A percentile compares a stretch with the other conserved stretches of the same genome.
Conservation (phyloP, 352 stramenopile species). For the Globisporangium cystogenes region DNA sequence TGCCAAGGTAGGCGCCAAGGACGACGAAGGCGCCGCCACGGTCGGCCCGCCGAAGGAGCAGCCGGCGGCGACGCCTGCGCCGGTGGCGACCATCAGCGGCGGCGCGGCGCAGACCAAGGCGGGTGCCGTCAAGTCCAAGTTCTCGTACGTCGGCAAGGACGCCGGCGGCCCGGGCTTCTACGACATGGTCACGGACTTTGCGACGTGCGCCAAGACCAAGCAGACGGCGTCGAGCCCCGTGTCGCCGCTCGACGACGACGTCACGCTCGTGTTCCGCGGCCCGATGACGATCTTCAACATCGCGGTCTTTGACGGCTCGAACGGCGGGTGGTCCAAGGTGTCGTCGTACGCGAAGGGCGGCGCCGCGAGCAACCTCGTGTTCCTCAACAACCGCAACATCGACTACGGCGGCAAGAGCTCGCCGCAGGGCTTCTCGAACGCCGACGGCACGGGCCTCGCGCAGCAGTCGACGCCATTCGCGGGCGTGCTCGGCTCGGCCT, state of each 20-base stretch:
- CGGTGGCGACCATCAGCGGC: background rate
- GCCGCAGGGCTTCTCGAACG: conserved; percentile 53
- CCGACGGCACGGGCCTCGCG: conserved; percentile 42
- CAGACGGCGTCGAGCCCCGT: conserved; percentile 36
- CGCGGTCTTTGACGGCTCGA: conserved; percentile 55
- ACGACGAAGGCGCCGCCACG: conserved; percentile 3
- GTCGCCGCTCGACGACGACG: conserved; percentile 56
- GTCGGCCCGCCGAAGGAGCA: conserved; percentile 9
- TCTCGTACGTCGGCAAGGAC: conserved; percentile 53
- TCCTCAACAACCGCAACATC: conserved; percentile 82
- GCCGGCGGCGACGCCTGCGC: conserved; percentile 6
- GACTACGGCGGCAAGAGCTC: conserved; percentile 50
- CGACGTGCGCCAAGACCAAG: conserved; percentile 39
- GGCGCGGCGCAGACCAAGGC: conserved; percentile 23
- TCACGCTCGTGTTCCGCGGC: conserved; percentile 62
- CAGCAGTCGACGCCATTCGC: conserved; percentile 33
- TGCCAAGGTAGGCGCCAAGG: background rate
- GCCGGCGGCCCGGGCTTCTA: conserved; percentile 51
- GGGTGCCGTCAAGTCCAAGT: conserved; percentile 31
- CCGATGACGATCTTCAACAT: conserved; percentile 70
- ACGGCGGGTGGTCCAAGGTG: conserved; percentile 43
- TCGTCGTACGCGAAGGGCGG: conserved; percentile 60
- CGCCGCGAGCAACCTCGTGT: conserved; percentile 60
- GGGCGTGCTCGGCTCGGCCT: conserved; percentile 41
- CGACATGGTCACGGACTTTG: conserved; percentile 65